A percentile compares a stretch with the other conserved stretches of the same genome.
These are phyloP conservation scores for Phycomyces blakesleeanus DNA, from an alignment of 192 early-diverging fungal genomes.

Conservation along the genomic window DNA sequence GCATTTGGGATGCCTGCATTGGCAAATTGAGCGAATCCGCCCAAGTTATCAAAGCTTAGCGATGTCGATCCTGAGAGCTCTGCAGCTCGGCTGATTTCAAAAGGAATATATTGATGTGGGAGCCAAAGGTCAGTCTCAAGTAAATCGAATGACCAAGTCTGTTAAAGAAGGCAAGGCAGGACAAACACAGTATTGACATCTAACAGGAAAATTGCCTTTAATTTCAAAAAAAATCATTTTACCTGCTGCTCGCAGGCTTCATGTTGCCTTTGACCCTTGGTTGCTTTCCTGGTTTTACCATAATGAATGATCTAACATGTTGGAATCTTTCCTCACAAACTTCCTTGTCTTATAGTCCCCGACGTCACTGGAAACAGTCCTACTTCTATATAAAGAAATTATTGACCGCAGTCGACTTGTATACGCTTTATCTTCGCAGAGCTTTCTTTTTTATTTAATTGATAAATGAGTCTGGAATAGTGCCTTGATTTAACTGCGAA, in stretches of 20 bases:
- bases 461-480: too few relatives aligned
- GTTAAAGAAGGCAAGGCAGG: too few relatives aligned
- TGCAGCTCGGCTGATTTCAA: slow-evolving; percentile 54
- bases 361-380: too few relatives aligned
- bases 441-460: too few relatives aligned
- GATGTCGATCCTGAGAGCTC: slow-evolving; percentile 44
- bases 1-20: slow-evolving; percentile 19
- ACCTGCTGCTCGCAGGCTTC: slow-evolving; percentile 86
- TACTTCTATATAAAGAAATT: too few relatives aligned
- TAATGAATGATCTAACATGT: neutral
- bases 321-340: neutral
- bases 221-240: slow-evolving; percentile 12
- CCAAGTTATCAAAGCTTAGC: slow-evolving; percentile 48
- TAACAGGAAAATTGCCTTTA: neutral
- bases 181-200: too few relatives aligned
- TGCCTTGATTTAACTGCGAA: too few relatives aligned
- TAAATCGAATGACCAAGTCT: slow-evolving; percentile 30
- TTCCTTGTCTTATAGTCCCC: too few relatives aligned
- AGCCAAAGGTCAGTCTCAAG: slow-evolving; percentile 26
- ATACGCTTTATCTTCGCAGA: too few relatives aligned
- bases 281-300: slow-evolving; percentile 55
- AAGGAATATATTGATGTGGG: neutral
- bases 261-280: slow-evolving; percentile 81
- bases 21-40: slow-evolving; percentile 67
- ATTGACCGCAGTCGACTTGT: too few relatives aligned